Evolutionary conservation across 1,284 basidiomycete genomes (phyloP).

Genomic region (Marasmius tenuissimus): DNA sequence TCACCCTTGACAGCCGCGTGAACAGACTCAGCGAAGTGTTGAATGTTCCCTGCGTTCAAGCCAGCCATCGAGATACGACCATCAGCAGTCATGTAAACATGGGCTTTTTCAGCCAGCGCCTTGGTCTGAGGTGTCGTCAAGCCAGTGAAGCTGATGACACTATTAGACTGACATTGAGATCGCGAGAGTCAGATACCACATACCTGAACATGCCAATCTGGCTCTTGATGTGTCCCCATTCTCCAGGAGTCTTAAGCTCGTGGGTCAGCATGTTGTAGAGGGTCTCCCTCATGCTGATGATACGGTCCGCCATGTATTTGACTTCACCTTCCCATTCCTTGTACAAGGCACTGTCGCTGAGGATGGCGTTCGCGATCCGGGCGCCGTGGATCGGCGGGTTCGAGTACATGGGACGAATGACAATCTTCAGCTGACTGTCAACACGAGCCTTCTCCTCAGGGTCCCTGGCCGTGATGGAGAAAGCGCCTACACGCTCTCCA

Average conservation of each 20-base stretch:
- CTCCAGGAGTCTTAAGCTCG: slow-evolving; percentile 87
- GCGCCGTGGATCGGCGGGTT: slow-evolving; percentile 98
- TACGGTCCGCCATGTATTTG: slow-evolving; percentile 94
- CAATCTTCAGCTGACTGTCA: slow-evolving; percentile 93
- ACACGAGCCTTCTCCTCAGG: slow-evolving; percentile 87
- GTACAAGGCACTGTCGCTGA: slow-evolving; percentile 79
- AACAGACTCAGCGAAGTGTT: slow-evolving; percentile 88
- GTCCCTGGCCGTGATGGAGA: slow-evolving; percentile 78
- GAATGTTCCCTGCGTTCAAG: slow-evolving; percentile 86
- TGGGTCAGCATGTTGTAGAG: slow-evolving; percentile 81
- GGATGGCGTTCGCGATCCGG: slow-evolving; percentile 83
- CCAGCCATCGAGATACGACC: slow-evolving; percentile 97
- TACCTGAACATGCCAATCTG: slow-evolving; percentile 96
- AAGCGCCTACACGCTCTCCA: slow-evolving; percentile 95
- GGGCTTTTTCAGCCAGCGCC: slow-evolving; percentile 86
- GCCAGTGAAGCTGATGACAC: slow-evolving; percentile 76
- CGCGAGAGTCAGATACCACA: slow-evolving; percentile 11
- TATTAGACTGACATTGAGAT: slow-evolving; percentile 3
- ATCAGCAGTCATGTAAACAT: slow-evolving; percentile 91
- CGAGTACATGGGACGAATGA: slow-evolving; percentile 97
- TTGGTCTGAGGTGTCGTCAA: slow-evolving; percentile 84
- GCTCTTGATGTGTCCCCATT: slow-evolving; percentile 95
- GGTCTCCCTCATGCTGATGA: slow-evolving; percentile 92
- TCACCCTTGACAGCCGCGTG: slow-evolving; percentile 81
- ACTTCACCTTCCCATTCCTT: slow-evolving; percentile 89